These are phyloP conservation scores for Sporormia fimetaria DNA, from an alignment of 495 filamentous ascomycete genomes.

Conservation along the genomic window DNA sequence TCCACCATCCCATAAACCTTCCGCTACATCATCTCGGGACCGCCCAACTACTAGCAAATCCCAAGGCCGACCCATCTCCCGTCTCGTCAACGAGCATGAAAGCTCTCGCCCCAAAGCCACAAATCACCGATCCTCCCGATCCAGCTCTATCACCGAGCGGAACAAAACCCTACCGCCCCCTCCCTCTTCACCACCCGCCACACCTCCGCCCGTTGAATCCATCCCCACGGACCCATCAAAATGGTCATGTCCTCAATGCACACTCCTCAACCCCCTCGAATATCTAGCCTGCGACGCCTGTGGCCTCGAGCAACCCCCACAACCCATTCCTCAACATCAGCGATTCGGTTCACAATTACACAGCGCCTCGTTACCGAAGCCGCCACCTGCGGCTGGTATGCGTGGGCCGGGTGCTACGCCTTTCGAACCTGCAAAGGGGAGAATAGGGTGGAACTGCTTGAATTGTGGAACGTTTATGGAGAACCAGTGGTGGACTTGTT, in stretches of 20 bases:
- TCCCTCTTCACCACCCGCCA: conserved; percentile 9
- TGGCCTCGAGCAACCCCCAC: conserved; percentile 48
- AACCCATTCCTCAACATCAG: conserved; percentile 15
- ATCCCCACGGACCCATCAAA: conserved; percentile 26
- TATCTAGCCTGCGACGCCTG: conserved; percentile 74
- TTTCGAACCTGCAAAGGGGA: conserved; percentile 16
- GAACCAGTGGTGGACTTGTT: conserved; percentile 36
- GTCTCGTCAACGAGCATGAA: conserved; percentile 26
- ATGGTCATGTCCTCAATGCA: conserved; percentile 75
- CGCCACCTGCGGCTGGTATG: conserved; percentile 15
- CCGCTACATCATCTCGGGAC: conserved; percentile 2
- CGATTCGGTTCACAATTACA: conserved; percentile 14
- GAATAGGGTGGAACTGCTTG: conserved; percentile 34
- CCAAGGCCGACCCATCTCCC: conserved; percentile 22
- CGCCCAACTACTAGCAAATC: conserved; percentile 7
- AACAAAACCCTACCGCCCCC: conserved; percentile 2
- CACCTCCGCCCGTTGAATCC: conserved; percentile 8
- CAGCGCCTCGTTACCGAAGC: conserved; percentile 1
- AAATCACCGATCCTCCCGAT: conserved; percentile 22
- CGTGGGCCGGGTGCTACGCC: conserved; percentile 12
- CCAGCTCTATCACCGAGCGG: conserved; percentile 21
- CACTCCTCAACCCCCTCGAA: conserved; percentile 62
- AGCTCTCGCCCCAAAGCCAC: conserved; percentile 16
- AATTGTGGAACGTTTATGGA: conserved; percentile 35
- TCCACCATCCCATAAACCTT: conserved; percentile 4